phyloP scores from a whole-genome alignment of 345 rosid genomes.

The Heritiera littoralis region DNA sequence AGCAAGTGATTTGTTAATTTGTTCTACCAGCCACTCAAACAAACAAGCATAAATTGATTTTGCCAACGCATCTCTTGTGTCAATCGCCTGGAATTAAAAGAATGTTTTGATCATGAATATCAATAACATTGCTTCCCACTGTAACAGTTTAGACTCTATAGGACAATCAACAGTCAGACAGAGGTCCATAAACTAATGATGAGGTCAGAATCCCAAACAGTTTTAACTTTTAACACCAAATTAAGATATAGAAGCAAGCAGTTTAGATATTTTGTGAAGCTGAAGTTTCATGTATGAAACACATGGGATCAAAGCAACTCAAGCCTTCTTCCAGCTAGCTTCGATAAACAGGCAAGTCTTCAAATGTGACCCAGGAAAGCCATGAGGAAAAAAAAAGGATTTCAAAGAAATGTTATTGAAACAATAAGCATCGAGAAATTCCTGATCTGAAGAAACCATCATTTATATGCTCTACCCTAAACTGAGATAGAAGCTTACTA shows the following conservation, averaged over 20 bases:
- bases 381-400: background rate
- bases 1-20: constrained; percentile 91
- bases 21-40: constrained; percentile 96
- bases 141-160: constrained; percentile 1
- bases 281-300: background rate
- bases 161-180: background rate
- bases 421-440: background rate
- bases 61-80: constrained; percentile 91
- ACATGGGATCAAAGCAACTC: constrained; percentile 1
- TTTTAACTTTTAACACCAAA: background rate
- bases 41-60: constrained; percentile 90
- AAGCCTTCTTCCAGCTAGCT: constrained; percentile 10
- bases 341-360: background rate
- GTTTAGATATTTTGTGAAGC: background rate
- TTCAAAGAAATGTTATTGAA: background rate
- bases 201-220: background rate
- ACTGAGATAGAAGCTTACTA: background rate
- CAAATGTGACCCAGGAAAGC: background rate
- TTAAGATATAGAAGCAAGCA: background rate
- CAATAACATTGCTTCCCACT: background rate
- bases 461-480: background rate
- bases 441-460: constrained; percentile 11
- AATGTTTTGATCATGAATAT: constrained; percentile 8
- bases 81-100: constrained; percentile 64
- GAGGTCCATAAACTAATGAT: background rate